phyloP scores from a whole-genome alignment of 345 rosid genomes.

The Pistacia atlantica region DNA sequence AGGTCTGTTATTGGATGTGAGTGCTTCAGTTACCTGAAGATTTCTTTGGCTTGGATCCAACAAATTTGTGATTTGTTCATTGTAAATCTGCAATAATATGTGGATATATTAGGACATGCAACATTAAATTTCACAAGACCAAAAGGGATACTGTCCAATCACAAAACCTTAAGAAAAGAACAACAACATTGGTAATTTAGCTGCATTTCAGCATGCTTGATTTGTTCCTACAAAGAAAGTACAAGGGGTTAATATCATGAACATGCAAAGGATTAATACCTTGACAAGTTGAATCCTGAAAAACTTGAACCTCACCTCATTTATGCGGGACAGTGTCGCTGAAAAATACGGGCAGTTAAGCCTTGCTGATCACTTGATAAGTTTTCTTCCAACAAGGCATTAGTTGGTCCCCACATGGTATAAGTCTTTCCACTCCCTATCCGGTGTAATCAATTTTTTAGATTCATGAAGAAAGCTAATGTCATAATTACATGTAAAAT shows the following conservation, averaged over 20 bases:
- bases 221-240: constrained; percentile 70
- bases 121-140: constrained; percentile 1
- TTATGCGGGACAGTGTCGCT: constrained; percentile 74
- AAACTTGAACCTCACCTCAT: constrained; percentile 58
- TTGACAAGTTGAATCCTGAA: constrained; percentile 16
- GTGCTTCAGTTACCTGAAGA: constrained; percentile 63
- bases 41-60: constrained; percentile 86
- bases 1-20: background rate
- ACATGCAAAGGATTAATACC: constrained; percentile 9
- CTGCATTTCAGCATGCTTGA: constrained; percentile 77
- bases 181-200: constrained; percentile 95
- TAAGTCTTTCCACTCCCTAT: constrained; percentile 98
- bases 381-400: constrained; percentile 67
- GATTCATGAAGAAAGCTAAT: constrained; percentile 8
- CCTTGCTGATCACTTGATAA: constrained; percentile 76
- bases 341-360: constrained; percentile 88
- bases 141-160: constrained; percentile 15
- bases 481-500: background rate
- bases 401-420: constrained; percentile 98
- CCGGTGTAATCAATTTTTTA: constrained; percentile 40
- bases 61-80: constrained; percentile 99
- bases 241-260: constrained; percentile 2
- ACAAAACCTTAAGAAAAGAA: constrained; percentile 88
- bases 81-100: constrained; percentile 77
- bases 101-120: constrained; percentile 14